A percentile compares a stretch with the other conserved stretches of the same genome.
These are phyloP conservation scores for Calonectria pteridis DNA, from an alignment of 2,329 filamentous ascomycete species.

Conservation along the genomic window DNA sequence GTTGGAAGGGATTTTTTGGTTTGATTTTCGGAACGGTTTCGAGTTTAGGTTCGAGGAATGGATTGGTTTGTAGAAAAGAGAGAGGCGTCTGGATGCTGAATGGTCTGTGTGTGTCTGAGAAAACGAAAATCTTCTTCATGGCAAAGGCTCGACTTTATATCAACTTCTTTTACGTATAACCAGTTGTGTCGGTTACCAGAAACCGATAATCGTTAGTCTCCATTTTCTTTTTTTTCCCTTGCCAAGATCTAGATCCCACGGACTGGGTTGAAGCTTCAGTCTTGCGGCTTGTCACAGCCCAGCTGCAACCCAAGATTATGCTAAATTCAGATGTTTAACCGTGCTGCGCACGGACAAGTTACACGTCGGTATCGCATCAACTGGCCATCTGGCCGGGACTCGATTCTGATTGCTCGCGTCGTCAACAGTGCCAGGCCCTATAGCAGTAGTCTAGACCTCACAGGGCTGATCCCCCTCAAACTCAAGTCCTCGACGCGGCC, in stretches of 20 bases:
- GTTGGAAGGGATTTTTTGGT: background rate
- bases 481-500: background rate
- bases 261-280: background rate
- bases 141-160: slow-evolving; percentile 7
- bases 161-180: too few species aligned
- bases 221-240: background rate
- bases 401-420: background rate
- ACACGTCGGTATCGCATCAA: background rate
- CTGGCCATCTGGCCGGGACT: background rate
- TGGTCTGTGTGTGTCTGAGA: background rate
- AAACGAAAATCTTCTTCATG: background rate
- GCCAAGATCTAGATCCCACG: background rate
- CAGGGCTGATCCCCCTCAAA: slow-evolving; percentile 12
- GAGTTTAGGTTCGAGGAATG: background rate
- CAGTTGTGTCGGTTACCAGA: background rate
- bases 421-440: background rate
- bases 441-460: background rate
- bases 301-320: background rate
- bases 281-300: background rate
- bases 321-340: background rate
- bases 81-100: background rate
- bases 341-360: background rate
- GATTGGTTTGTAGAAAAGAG: background rate
- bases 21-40: background rate
- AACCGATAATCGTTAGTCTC: background rate